phyloP scores from a whole-genome alignment of 2,329 filamentous ascomycete genomes.

The Berkeleyomyces basicola region DNA sequence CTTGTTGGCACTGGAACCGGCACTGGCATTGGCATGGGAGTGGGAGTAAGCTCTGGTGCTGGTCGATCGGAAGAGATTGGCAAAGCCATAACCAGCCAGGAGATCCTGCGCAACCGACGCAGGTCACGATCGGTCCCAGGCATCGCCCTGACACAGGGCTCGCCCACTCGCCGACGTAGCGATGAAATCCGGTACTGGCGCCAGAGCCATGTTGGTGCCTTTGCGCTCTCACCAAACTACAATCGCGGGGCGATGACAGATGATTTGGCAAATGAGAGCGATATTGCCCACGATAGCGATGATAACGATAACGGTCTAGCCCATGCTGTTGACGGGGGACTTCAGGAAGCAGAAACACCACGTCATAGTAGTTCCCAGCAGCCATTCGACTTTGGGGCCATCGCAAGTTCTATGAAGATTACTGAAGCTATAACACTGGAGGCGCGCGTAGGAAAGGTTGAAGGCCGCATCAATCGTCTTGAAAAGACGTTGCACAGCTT shows the following conservation, averaged over 20 bases:
- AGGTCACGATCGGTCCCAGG: slow-evolving; percentile 44
- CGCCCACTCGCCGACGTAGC: slow-evolving; percentile 33
- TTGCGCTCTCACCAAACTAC: slow-evolving; percentile 34
- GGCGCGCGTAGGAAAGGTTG: slow-evolving; percentile 33
- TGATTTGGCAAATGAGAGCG: slow-evolving; percentile 17
- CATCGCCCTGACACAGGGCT: slow-evolving; percentile 23
- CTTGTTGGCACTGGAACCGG: slow-evolving; percentile 17
- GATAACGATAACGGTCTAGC: slow-evolving; percentile 16
- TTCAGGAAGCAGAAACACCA: not conserved
- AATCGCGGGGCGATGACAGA: slow-evolving; percentile 17
- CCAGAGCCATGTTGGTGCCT: slow-evolving; percentile 36
- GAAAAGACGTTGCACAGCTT: slow-evolving; percentile 36
- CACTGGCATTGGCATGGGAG: not conserved
- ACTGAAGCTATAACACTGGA: slow-evolving; percentile 38
- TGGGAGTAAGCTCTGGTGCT: not conserved
- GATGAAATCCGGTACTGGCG: slow-evolving; percentile 50
- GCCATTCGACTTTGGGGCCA: slow-evolving; percentile 38
- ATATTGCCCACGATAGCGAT: slow-evolving; percentile 16
- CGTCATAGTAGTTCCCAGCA: slow-evolving; percentile 27
- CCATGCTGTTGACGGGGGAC: not conserved
- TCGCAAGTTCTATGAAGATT: slow-evolving; percentile 36
- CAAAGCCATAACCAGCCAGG: slow-evolving; percentile 43
- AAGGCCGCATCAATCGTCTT: slow-evolving; percentile 34
- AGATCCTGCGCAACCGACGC: slow-evolving; percentile 28
- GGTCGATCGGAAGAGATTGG: slow-evolving; percentile 32